Evolutionary conservation across 2,329 filamentous ascomycete genomes (phyloP), one percentile per base, ranked within the genome.

Genomic region (Fusarium abutilonis): DNA sequence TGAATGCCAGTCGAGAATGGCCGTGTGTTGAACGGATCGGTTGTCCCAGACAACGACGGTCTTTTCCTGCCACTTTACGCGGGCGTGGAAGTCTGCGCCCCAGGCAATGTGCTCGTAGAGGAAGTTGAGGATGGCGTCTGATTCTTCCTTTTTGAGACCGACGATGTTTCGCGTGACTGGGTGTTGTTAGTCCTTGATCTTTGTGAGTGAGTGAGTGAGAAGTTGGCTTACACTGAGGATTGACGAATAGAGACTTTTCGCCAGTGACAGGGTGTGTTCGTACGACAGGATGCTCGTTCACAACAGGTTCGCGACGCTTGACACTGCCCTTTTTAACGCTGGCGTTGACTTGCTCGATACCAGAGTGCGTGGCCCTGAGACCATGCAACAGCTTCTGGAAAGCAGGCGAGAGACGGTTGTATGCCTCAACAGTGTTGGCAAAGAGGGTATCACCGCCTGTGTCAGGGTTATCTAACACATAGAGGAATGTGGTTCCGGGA

Each of bases 31-130:
- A 9, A 90, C 93, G 0, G 93, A 86, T 29, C 91, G 82, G 78
- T 94, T 95, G 74, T 95, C 92, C 91, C 91, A 96, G 1, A 94
- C 87, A 2, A 95, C 90, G 1, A 96, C 91, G 0, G 90, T 94
- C n/a, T 86, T 84, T 39, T 86, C 82, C 67, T 87, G 86, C 92
- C 92, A 96, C 74, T 89, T 90, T 45, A 96, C 83, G 21, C 89
- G 82, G 6, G 85, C 88, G 67, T 92, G 89, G 56, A 89, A 79
- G 73, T 93, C 90, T 38, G 89, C 88, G 28, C 80, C 80, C 42
- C 74, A 75, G 1, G 78, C 77, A 14, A 84, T 77, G 60, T 84
- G 82, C 69, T 80, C 76, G 64, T 80, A 92, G 7, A 93, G 78
- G 75, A 93, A 90, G 70, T 90, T 87, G 52, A 93, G 82, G 9